A percentile compares a stretch with the other conserved stretches of the same genome.
Evolutionary conservation across 2,329 filamentous ascomycete genomes (phyloP).

Genomic region (Botrytis paeoniae): DNA sequence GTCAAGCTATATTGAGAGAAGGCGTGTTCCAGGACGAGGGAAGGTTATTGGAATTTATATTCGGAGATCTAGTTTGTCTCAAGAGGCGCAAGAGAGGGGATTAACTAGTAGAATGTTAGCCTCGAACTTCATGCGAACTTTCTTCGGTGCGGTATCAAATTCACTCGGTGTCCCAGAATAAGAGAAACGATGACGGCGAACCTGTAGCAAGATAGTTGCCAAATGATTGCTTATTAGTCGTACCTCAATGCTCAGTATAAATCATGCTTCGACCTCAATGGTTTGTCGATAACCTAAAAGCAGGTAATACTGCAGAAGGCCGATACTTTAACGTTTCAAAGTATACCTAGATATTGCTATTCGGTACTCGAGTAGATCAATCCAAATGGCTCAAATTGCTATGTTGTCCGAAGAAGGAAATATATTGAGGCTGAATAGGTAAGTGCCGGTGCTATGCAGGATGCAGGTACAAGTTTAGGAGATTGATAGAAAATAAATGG

Average conservation of each 20-base stretch:
- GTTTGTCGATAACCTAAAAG: background rate
- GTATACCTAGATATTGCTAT: background rate
- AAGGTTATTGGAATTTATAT: background rate
- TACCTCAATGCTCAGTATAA: background rate
- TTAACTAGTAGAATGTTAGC: background rate
- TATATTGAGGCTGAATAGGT: background rate
- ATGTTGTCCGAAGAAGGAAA: background rate
- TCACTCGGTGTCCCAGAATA: background rate
- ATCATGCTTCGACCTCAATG: background rate
- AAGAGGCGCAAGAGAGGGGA: background rate
- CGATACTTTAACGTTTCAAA: background rate
- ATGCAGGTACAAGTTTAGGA: constrained; percentile 8
- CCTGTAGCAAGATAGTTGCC: background rate
- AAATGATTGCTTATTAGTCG: background rate
- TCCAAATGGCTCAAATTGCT: background rate
- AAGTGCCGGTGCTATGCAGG: background rate
- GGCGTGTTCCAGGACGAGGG: background rate
- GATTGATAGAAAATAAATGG: background rate
- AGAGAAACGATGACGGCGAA: background rate
- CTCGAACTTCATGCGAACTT: background rate
- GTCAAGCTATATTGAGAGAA: background rate
- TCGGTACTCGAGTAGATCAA: background rate
- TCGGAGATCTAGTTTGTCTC: background rate
- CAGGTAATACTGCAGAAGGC: background rate
- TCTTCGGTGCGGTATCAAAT: background rate